Conservation (phyloP, 2,329 filamentous ascomycete genomes). For the Cladophialophora chaetospira region DNA sequence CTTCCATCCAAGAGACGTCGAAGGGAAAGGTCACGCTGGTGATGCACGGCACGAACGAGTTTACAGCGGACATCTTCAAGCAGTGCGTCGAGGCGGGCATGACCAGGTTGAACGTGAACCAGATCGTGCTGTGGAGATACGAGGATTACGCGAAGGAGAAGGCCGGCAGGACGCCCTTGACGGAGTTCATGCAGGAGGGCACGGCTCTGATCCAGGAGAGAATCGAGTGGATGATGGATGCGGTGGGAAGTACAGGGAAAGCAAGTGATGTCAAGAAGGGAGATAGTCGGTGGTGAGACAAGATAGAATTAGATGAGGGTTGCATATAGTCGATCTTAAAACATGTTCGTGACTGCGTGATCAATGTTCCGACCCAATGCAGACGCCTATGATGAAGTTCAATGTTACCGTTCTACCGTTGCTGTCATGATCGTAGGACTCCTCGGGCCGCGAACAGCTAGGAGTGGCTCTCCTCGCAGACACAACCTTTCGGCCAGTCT, state of each 20-base stretch:
- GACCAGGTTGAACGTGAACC: constrained; percentile 62
- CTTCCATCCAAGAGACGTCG: constrained; percentile 52
- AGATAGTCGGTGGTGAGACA: background rate
- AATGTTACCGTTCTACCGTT: too few species aligned
- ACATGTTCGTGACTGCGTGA: too few species aligned
- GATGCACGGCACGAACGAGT: constrained; percentile 61
- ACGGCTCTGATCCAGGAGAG: constrained; percentile 58
- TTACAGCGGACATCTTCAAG: constrained; percentile 56
- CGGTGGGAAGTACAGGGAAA: constrained; percentile 45
- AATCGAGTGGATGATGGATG: constrained; percentile 60
- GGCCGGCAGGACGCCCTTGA: constrained; percentile 55
- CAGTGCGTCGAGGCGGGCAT: constrained; percentile 59
- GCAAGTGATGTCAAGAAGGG: constrained; percentile 30
- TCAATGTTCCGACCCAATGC: background rate
- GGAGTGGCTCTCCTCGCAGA: too few species aligned
- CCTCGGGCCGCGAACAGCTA: too few species aligned
- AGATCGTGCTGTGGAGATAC: constrained; percentile 52
- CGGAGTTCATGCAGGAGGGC: constrained; percentile 56
- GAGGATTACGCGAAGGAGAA: constrained; percentile 52
- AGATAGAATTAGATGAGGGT: background rate
- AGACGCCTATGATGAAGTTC: too few species aligned
- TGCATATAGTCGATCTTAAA: too few species aligned
- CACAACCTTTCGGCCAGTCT: background rate
- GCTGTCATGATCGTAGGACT: too few species aligned
- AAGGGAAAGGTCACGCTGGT: constrained; percentile 55